Evolutionary conservation across 1,284 basidiomycete genomes (phyloP).

Genomic region (Ceratobasidium sp.): DNA sequence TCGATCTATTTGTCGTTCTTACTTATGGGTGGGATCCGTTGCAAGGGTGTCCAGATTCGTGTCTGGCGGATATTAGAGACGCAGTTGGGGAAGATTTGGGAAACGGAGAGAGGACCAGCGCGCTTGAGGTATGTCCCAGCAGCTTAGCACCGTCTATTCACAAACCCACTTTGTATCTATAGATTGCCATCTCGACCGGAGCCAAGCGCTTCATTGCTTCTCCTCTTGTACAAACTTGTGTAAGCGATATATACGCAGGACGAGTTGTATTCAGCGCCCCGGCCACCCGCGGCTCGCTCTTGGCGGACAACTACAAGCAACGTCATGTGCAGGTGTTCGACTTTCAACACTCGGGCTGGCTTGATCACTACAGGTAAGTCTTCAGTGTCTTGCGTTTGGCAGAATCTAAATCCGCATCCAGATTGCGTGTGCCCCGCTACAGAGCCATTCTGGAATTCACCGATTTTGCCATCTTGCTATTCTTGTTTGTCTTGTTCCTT

Average conservation of each 20-base stretch:
- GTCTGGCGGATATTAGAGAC: slow-evolving; percentile 68
- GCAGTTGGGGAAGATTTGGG: slow-evolving; percentile 60
- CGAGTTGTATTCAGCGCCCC: slow-evolving; percentile 55
- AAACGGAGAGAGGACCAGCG: slow-evolving; percentile 70
- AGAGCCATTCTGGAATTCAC: slow-evolving; percentile 79
- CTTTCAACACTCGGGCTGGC: slow-evolving; percentile 72
- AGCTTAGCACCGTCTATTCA: not conserved
- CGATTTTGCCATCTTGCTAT: slow-evolving; percentile 71
- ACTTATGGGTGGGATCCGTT: slow-evolving; percentile 83
- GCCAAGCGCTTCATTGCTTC: slow-evolving; percentile 81
- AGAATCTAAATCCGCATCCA: slow-evolving; percentile 45
- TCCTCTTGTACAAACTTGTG: slow-evolving; percentile 80
- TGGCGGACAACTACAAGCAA: slow-evolving; percentile 87
- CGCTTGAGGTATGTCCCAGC: slow-evolving; percentile 69
- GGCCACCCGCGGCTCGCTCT: slow-evolving; percentile 70
- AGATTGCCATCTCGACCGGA: slow-evolving; percentile 86
- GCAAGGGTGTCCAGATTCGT: slow-evolving; percentile 73
- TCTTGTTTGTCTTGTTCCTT: slow-evolving; percentile 77
- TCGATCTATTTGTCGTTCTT: slow-evolving; percentile 75
- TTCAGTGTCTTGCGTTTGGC: not conserved
- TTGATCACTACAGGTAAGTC: slow-evolving; percentile 81
- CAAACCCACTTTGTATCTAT: slow-evolving; percentile 37
- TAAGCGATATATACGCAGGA: slow-evolving; percentile 82
- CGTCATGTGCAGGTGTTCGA: slow-evolving; percentile 78
- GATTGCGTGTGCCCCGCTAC: slow-evolving; percentile 83